Base-by-base conservation (phyloP, 495 filamentous ascomycete genomes). In the Glarea lozoyensis region DNA sequence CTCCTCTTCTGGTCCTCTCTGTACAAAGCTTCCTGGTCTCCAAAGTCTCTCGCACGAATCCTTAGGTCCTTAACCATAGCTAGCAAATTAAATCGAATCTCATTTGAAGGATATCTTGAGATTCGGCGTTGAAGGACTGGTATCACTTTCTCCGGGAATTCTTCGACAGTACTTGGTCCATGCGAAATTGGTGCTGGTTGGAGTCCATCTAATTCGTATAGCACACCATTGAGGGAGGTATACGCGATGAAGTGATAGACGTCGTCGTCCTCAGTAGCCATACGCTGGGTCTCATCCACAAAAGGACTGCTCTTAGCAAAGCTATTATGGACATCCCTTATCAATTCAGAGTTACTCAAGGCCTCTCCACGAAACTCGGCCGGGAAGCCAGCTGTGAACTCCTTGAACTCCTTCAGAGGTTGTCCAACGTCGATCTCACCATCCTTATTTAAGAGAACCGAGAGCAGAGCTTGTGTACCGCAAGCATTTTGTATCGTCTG, bases 401-500 rank as follows among this genome's bases (percentile, higher is more conserved):
- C 88, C 58, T 84, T 86, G 69, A 98, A 97, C 35, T 84, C 79
- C 45, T 57, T 59, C 20, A 98, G 69, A 45, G 73, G 67, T 2
- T 58, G 44, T 27, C 93, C 76, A 29, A 79, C 57, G 45, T 78
- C 61, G 39, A 81, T 59, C 2, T 48, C 50, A 7, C 20, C 43
- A 12, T 80, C 79, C 50, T 92, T 81, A 66, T 99, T 99, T 42
- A 99, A 70, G 18, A 99, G 73, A 46, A 97, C 82, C 35, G 83
- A 89, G 23, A 99, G 78, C 45, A 99, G 78, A 18, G 92, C 92
- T 66, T 97, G 92, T 12, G 92, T 99, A 44, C 89, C 92, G 69
- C 92, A 99, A 19, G 92, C 92, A 68, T 99, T 99, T 68, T 97
- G 92, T 63, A 99, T 99, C 1, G 90, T 96, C 66, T 99, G 92